phyloP scores from a whole-genome alignment of 805 yeast species.

The Candida takata region DNA sequence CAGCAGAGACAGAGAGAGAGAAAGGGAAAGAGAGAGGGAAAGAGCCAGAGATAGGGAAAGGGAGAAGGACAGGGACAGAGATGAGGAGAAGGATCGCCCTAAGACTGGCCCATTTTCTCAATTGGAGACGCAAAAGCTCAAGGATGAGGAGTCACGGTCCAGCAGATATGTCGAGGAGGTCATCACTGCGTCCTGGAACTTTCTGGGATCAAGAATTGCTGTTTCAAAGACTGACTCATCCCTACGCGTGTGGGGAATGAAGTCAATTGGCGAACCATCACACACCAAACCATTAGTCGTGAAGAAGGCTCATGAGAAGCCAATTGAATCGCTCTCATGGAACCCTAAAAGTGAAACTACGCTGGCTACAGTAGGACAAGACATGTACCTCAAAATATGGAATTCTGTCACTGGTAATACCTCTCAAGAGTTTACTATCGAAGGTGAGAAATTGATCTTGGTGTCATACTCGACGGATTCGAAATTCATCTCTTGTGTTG shows the following conservation, averaged over 20 bases:
- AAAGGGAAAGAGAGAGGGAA: conserved; percentile 3
- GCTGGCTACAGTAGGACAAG: conserved; percentile 45
- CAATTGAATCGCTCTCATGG: conserved; percentile 41
- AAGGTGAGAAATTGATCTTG: conserved; percentile 22
- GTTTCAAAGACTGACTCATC: conserved; percentile 23
- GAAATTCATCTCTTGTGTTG: conserved; percentile 35
- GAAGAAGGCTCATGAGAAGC: conserved; percentile 32
- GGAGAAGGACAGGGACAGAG: conserved; percentile 2
- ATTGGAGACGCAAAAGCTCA: not conserved
- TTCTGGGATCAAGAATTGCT: conserved; percentile 25
- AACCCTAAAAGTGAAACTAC: conserved; percentile 38
- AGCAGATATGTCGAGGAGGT: conserved; percentile 8
- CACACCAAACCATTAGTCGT: conserved; percentile 26
- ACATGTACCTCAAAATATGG: conserved; percentile 42
- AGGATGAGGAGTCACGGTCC: conserved; percentile 1
- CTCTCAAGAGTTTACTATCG: conserved; percentile 27
- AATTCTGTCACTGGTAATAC: conserved; percentile 30
- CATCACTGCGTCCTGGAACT: conserved; percentile 23
- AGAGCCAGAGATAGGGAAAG: conserved; percentile 5
- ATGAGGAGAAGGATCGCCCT: not conserved
- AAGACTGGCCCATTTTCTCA: too few relatives aligned
- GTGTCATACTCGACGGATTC: conserved; percentile 32
- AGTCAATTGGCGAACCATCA: conserved; percentile 25
- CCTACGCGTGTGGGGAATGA: conserved; percentile 27
- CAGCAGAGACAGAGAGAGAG: conserved; percentile 5